Evolutionary conservation across 176 grass and related monocot genomes (phyloP).

Genomic region (Olyra latifolia): DNA sequence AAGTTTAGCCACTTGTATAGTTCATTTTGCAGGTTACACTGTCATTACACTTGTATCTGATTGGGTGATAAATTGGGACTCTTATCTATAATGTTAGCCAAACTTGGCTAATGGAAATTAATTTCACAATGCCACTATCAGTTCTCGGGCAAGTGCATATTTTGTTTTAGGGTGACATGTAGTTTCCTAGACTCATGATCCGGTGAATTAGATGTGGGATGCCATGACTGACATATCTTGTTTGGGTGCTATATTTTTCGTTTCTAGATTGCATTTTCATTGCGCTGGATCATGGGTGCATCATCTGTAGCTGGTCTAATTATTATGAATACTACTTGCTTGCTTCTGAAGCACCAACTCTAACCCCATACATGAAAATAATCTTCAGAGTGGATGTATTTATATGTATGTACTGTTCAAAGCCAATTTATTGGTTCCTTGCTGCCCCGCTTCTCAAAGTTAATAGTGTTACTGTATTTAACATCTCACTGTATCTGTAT

Average conservation of each 20-base stretch:
- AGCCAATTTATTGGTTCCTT: not conserved
- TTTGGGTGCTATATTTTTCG: not conserved
- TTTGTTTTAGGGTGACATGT: not conserved
- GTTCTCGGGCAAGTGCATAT: not conserved
- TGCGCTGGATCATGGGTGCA: not conserved
- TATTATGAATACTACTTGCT: not conserved
- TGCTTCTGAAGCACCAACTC: not conserved
- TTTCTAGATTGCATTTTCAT: not conserved
- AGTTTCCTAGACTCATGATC: not conserved
- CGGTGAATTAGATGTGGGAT: not conserved
- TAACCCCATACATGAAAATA: not conserved
- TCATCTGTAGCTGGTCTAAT: conserved; percentile 3
- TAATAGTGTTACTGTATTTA: not conserved
- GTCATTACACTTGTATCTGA: not conserved
- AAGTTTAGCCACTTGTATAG: not conserved
- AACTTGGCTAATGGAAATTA: not conserved
- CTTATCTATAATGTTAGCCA: not conserved
- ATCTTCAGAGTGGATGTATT: not conserved
- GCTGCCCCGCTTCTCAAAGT: not conserved
- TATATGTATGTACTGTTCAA: not conserved
- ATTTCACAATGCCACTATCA: not conserved
- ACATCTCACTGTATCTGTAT: conserved; percentile 4
- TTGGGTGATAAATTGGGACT: not conserved
- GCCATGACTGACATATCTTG: not conserved
- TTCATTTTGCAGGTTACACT: not conserved